Evolutionary conservation across 768 basidiomycete species (phyloP).

Genomic region (Amanita phalloides): DNA sequence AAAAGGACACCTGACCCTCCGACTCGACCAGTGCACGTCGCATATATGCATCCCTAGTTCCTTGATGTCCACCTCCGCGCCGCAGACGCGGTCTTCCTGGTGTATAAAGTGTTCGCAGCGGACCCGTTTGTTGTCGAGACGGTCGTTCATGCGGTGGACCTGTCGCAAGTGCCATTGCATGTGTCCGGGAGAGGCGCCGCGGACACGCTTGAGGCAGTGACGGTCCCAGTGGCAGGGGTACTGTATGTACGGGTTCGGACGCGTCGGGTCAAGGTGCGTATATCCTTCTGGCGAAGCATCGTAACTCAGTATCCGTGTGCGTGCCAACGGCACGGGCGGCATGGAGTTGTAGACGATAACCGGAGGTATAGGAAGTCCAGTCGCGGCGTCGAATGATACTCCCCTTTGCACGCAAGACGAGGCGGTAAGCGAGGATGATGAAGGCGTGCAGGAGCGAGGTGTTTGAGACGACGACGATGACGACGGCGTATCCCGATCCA

Average conservation of each 20-base stretch:
- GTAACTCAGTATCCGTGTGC: neutral
- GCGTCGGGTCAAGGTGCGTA: neutral
- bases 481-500: too few relatives aligned
- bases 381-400: neutral
- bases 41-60: neutral
- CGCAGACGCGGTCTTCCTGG: neutral
- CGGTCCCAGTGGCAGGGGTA: neutral
- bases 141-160: neutral
- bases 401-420: neutral
- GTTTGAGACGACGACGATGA: neutral
- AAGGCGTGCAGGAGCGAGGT: neutral
- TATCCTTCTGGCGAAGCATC: neutral
- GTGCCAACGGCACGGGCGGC: neutral
- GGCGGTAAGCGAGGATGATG: neutral
- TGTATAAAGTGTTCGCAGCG: neutral
- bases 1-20: neutral
- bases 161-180: neutral
- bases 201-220: neutral
- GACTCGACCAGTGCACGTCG: slow-evolving; percentile 1
- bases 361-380: neutral
- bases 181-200: neutral
- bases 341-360: neutral
- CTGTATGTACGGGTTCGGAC: neutral
- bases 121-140: neutral
- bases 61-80: neutral